Percentiles rank a stretch among this genome's conserved stretches.
Conservation (phyloP, 2,329 filamentous ascomycete genomes). For the Trichoderma polysporum region DNA sequence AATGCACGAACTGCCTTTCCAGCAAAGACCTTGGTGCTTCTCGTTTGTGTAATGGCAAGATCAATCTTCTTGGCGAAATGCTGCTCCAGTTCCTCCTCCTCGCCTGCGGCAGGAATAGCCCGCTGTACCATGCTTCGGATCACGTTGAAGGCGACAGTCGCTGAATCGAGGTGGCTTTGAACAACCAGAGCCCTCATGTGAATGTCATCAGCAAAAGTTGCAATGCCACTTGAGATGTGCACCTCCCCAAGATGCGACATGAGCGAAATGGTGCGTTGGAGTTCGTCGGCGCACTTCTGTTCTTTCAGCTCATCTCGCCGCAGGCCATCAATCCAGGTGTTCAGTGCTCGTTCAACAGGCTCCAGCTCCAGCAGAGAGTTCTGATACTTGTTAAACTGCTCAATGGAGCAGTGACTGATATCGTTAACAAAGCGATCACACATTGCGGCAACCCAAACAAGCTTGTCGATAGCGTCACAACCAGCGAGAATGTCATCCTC, state of each 20-base stretch:
- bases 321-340: slow-evolving; percentile 81
- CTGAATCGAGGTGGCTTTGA: slow-evolving; percentile 79
- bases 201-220: slow-evolving; percentile 74
- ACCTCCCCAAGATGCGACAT: slow-evolving; percentile 84
- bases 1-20: slow-evolving; percentile 75
- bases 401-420: slow-evolving; percentile 73
- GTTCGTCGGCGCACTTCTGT: slow-evolving; percentile 74
- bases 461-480: slow-evolving; percentile 79
- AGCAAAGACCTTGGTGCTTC: slow-evolving; percentile 80
- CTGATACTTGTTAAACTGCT: slow-evolving; percentile 76
- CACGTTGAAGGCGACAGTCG: slow-evolving; percentile 65
- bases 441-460: slow-evolving; percentile 79
- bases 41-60: slow-evolving; percentile 68
- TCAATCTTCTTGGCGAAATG: slow-evolving; percentile 72
- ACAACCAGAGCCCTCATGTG: slow-evolving; percentile 75
- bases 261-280: slow-evolving; percentile 80
- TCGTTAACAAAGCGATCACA: slow-evolving; percentile 81
- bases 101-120: slow-evolving; percentile 50
- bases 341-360: slow-evolving; percentile 85
- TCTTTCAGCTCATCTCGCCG: slow-evolving; percentile 84
- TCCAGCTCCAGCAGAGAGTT: slow-evolving; percentile 83
- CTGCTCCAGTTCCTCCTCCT: slow-evolving; percentile 64
- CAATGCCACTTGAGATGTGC: slow-evolving; percentile 67
- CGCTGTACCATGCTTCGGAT: slow-evolving; percentile 66
- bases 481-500: slow-evolving; percentile 78